Percentiles rank a stretch among this genome's conserved stretches.
Conservation (phyloP, 345 rosid species). For the Cardamine chenopodiifolia region DNA sequence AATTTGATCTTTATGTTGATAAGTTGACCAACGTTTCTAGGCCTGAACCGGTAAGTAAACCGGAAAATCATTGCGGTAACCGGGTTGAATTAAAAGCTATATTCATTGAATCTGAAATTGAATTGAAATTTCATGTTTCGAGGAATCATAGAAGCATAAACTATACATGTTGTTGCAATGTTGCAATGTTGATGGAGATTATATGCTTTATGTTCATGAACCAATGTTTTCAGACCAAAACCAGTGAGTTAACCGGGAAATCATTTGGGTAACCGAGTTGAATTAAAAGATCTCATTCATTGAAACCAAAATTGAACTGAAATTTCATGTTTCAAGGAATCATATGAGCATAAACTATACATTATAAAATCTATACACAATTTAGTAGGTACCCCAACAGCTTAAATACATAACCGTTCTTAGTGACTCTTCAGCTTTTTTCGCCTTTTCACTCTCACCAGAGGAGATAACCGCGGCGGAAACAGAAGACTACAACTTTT, state of each 20-base stretch:
- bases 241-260: not conserved
- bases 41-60: too few species aligned
- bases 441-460: slow-evolving; percentile 41
- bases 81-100: too few species aligned
- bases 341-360: not conserved
- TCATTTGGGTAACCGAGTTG: not conserved
- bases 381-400: slow-evolving; percentile 72
- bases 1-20: too few species aligned
- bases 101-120: not conserved
- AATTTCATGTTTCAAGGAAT: not conserved
- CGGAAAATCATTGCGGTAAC: too few species aligned
- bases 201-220: too few species aligned
- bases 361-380: not conserved
- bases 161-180: too few species aligned
- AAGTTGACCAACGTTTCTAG: too few species aligned
- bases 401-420: slow-evolving; percentile 79
- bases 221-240: not conserved
- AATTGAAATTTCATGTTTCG: not conserved
- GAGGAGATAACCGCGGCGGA: slow-evolving; percentile 25
- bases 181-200: too few species aligned
- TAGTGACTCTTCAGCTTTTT: slow-evolving; percentile 69
- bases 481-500: slow-evolving; percentile 31
- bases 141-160: not conserved
- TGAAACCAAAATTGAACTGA: not conserved
- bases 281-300: not conserved